phyloP scores from a whole-genome alignment of 805 yeast genomes.

The Teunomyces stri region DNA sequence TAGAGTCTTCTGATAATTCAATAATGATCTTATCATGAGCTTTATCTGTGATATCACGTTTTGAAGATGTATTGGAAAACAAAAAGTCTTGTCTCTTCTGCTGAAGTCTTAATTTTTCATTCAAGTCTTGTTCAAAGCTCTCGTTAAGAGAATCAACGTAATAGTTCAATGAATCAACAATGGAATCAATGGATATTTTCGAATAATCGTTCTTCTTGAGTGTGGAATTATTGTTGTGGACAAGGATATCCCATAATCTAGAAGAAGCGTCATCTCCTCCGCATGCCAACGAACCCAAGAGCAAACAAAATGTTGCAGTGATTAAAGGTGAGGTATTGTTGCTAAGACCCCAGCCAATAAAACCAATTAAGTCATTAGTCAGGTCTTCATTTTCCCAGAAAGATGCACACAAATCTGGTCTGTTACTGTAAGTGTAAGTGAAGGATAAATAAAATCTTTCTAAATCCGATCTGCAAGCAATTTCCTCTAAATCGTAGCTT shows the following conservation, averaged over 20 bases:
- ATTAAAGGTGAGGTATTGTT: slow-evolving; percentile 74
- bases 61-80: slow-evolving; percentile 14
- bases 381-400: slow-evolving; percentile 55
- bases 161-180: slow-evolving; percentile 52
- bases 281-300: slow-evolving; percentile 71
- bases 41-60: slow-evolving; percentile 22
- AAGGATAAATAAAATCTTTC: slow-evolving; percentile 82
- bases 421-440: slow-evolving; percentile 61
- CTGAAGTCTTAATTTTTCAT: slow-evolving; percentile 25
- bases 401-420: slow-evolving; percentile 54
- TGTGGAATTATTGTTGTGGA: slow-evolving; percentile 22
- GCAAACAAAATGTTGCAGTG: slow-evolving; percentile 75
- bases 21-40: slow-evolving; percentile 33
- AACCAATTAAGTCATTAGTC: slow-evolving; percentile 65
- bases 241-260: slow-evolving; percentile 39
- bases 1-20: slow-evolving; percentile 77
- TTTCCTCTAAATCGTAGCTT: slow-evolving; percentile 52
- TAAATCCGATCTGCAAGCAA: slow-evolving; percentile 74
- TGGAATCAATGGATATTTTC: slow-evolving; percentile 54
- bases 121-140: slow-evolving; percentile 33
- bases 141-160: slow-evolving; percentile 48
- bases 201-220: slow-evolving; percentile 38
- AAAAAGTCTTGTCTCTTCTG: slow-evolving; percentile 37
- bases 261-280: slow-evolving; percentile 53
- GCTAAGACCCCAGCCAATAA: slow-evolving; percentile 83